phyloP scores from a whole-genome alignment of 2,329 filamentous ascomycete species.

The Orbilia oligospora region DNA sequence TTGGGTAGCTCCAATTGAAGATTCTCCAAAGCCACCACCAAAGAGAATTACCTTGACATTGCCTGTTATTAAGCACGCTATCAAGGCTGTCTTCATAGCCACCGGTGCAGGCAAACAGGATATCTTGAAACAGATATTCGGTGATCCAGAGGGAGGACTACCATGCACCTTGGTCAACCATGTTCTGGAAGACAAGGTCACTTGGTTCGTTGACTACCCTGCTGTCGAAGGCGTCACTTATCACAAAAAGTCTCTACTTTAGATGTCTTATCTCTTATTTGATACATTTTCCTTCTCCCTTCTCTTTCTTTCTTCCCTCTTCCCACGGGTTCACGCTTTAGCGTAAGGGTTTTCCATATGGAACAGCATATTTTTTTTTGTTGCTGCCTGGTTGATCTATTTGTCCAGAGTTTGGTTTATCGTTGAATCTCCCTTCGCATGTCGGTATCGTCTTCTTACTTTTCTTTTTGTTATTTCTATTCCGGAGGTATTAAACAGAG shows the following conservation, averaged over 20 bases:
- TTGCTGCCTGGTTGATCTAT: constrained; percentile 20
- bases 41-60: constrained; percentile 92
- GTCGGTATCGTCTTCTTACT: constrained; percentile 38
- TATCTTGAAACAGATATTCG: constrained; percentile 90
- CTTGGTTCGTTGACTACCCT: constrained; percentile 92
- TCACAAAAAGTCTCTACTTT: constrained; percentile 79
- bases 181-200: constrained; percentile 84
- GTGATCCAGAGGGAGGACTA: constrained; percentile 75
- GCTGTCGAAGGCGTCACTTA: constrained; percentile 89
- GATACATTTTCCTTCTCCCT: neutral
- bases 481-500: neutral
- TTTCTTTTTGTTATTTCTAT: neutral
- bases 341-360: constrained; percentile 28
- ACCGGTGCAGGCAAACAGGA: constrained; percentile 92
- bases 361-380: constrained; percentile 33
- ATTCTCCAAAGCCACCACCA: constrained; percentile 94
- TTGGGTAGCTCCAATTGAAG: constrained; percentile 92
- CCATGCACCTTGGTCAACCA: constrained; percentile 92
- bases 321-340: constrained; percentile 34
- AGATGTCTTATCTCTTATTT: constrained; percentile 61
- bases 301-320: neutral
- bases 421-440: constrained; percentile 14
- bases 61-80: constrained; percentile 87
- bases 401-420: neutral
- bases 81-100: constrained; percentile 90